These are phyloP conservation scores for Gloeophyllum trabeum DNA, from an alignment of 768 basidiomycete genomes.

Conservation along the genomic window DNA sequence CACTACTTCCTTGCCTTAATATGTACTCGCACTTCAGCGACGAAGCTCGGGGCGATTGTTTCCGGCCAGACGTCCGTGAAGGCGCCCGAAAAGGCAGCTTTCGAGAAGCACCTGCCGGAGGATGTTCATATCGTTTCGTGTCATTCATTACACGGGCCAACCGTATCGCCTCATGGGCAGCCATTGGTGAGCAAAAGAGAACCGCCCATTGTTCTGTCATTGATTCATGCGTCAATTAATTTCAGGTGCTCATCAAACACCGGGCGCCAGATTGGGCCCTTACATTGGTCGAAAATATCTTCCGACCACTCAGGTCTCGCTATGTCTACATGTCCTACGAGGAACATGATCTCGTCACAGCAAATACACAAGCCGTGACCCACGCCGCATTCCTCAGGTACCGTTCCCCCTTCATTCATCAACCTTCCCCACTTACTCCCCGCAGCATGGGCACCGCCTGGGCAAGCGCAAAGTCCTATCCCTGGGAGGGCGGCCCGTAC, in stretches of 20 bases:
- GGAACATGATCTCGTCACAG: constrained; percentile 92
- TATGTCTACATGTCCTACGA: constrained; percentile 93
- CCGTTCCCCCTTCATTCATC: neutral
- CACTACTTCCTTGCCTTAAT: neutral
- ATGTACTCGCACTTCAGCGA: constrained; percentile 37
- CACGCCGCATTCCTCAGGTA: constrained; percentile 96
- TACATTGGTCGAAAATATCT: constrained; percentile 68
- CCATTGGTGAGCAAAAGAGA: constrained; percentile 53
- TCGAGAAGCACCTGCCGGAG: constrained; percentile 75
- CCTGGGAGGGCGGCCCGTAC: constrained; percentile 94
- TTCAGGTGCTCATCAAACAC: constrained; percentile 81
- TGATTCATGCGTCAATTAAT: constrained; percentile 1
- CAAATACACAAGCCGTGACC: constrained; percentile 96
- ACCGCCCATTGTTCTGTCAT: neutral
- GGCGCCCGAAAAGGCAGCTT: constrained; percentile 83
- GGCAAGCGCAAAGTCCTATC: constrained; percentile 66
- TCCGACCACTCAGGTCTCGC: constrained; percentile 70
- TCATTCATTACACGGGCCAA: constrained; percentile 92
- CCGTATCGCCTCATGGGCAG: constrained; percentile 79
- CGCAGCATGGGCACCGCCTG: constrained; percentile 97
- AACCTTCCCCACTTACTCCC: neutral
- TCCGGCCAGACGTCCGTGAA: constrained; percentile 97
- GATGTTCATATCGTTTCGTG: constrained; percentile 88
- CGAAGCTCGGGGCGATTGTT: constrained; percentile 86
- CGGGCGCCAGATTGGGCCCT: constrained; percentile 69